phyloP scores from a whole-genome alignment of 352 stramenopile genomes.

The Phytophthora foliorum region DNA sequence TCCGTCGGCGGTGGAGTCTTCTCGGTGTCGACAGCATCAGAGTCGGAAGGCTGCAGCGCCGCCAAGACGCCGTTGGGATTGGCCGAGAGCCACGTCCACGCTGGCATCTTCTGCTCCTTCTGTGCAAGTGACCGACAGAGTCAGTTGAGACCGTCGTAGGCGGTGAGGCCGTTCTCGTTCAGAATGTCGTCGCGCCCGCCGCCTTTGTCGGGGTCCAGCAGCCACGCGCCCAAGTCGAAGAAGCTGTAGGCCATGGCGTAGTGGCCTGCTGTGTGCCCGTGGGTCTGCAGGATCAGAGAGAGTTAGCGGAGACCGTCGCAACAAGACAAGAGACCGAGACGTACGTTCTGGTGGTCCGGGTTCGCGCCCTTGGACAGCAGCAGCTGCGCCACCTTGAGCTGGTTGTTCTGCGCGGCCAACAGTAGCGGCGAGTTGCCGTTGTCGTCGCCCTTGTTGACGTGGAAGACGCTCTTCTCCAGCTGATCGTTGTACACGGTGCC shows the following conservation, averaged over 20 bases:
- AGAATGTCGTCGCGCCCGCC: slow-evolving; percentile 84
- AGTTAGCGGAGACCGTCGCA: slow-evolving; percentile 7
- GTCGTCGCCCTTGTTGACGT: slow-evolving; percentile 90
- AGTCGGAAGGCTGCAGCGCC: slow-evolving; percentile 30
- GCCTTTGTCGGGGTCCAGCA: slow-evolving; percentile 90
- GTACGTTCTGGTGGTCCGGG: slow-evolving; percentile 92
- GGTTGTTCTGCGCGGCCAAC: slow-evolving; percentile 91
- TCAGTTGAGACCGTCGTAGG: slow-evolving; percentile 92
- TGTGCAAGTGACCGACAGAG: slow-evolving; percentile 13
- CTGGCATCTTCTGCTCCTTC: slow-evolving; percentile 16
- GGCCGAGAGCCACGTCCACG: slow-evolving; percentile 36
- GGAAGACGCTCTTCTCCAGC: slow-evolving; percentile 92
- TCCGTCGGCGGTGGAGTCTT: slow-evolving; percentile 3
- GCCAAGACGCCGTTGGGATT: slow-evolving; percentile 45
- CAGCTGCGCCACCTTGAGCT: slow-evolving; percentile 91
- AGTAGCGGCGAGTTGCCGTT: slow-evolving; percentile 93
- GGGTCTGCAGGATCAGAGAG: slow-evolving; percentile 46
- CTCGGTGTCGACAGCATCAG: neutral
- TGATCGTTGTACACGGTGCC: slow-evolving; percentile 93
- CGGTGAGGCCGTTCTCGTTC: slow-evolving; percentile 93
- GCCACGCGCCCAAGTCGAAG: slow-evolving; percentile 92
- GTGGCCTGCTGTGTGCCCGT: slow-evolving; percentile 93
- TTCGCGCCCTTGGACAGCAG: slow-evolving; percentile 91
- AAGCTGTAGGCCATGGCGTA: slow-evolving; percentile 95
- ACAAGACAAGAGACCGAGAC: slow-evolving; percentile 23